These are phyloP conservation scores for Glycine tomentella DNA, from an alignment of 306 rosid genomes.

Conservation along the genomic window DNA sequence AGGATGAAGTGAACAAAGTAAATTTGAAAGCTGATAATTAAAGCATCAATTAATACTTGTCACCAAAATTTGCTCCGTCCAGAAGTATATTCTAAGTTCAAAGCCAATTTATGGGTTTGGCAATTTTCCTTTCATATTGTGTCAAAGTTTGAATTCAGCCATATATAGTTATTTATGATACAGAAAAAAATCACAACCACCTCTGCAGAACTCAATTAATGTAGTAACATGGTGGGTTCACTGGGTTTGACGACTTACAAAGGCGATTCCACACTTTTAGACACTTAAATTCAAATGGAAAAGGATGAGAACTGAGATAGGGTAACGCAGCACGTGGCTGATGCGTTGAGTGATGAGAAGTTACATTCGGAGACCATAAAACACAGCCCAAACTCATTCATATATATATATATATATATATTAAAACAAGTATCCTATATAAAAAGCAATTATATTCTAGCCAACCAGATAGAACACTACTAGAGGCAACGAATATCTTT, in stretches of 20 bases:
- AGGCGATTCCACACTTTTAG: not conserved
- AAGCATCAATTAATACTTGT: slow-evolving; percentile 26
- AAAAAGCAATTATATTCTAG: too few relatives aligned
- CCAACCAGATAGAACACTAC: too few relatives aligned
- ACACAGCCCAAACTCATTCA: not conserved
- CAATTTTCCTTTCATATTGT: slow-evolving; percentile 35
- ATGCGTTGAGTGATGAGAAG: slow-evolving; percentile 36
- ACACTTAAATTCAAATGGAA: not conserved
- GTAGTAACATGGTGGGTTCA: slow-evolving; percentile 22
- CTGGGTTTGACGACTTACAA: not conserved
- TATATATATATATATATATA: too few relatives aligned
- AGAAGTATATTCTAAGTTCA: slow-evolving; percentile 32
- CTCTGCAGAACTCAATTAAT: slow-evolving; percentile 12
- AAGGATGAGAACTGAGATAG: not conserved
- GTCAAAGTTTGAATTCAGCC: slow-evolving; percentile 37
- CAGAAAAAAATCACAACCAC: slow-evolving; percentile 12
- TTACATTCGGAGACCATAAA: slow-evolving; percentile 8
- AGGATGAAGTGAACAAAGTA: too few relatives aligned
- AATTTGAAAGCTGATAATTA: not conserved
- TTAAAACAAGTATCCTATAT: too few relatives aligned
- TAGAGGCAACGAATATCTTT: too few relatives aligned
- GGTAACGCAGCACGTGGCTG: slow-evolving; percentile 55
- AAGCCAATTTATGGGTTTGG: slow-evolving; percentile 6
- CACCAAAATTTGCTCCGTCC: slow-evolving; percentile 37
- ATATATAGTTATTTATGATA: slow-evolving; percentile 10